Evolutionary conservation across 1,139 yeast genomes (phyloP).

Genomic region (Yamadazyma atmosphaerica): DNA sequence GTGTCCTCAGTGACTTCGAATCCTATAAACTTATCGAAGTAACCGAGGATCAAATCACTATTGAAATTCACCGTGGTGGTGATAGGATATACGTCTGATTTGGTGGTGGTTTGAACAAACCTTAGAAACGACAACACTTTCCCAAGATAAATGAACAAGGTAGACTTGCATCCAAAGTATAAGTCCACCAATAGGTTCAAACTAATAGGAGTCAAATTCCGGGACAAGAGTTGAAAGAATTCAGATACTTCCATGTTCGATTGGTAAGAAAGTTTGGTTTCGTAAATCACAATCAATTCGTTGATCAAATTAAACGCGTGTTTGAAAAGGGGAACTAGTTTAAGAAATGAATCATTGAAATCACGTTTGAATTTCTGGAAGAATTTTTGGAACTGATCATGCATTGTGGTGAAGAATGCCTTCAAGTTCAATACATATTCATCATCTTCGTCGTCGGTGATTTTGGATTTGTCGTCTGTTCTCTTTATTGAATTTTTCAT

Average conservation of each 20-base stretch:
- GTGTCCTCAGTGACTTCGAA: slow-evolving; percentile 20
- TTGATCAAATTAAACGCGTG: slow-evolving; percentile 10
- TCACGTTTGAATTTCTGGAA: slow-evolving; percentile 12
- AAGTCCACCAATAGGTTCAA: slow-evolving; percentile 22
- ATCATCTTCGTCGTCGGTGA: not conserved
- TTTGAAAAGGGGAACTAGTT: slow-evolving; percentile 10
- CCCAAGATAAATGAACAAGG: slow-evolving; percentile 25
- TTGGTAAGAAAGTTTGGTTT: not conserved
- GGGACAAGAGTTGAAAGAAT: slow-evolving; percentile 10
- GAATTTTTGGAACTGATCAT: slow-evolving; percentile 10
- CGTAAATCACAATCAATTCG: slow-evolving; percentile 12
- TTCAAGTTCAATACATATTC: slow-evolving; percentile 11
- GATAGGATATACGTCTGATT: slow-evolving; percentile 16
- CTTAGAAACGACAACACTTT: slow-evolving; percentile 30
- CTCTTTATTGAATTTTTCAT: slow-evolving; percentile 16
- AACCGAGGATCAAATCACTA: slow-evolving; percentile 21
- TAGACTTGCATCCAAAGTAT: slow-evolving; percentile 33
- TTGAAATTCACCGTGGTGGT: slow-evolving; percentile 20
- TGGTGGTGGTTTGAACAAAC: slow-evolving; percentile 17
- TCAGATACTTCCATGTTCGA: slow-evolving; percentile 8
- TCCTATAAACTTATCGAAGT: slow-evolving; percentile 22
- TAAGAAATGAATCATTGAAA: slow-evolving; percentile 8
- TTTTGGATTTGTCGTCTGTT: not conserved
- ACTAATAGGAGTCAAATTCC: slow-evolving; percentile 9
- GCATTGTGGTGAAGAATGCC: slow-evolving; percentile 8